Evolutionary conservation across 2,329 filamentous ascomycete species (phyloP).

Genomic region (Plenodomus tracheiphilus): DNA sequence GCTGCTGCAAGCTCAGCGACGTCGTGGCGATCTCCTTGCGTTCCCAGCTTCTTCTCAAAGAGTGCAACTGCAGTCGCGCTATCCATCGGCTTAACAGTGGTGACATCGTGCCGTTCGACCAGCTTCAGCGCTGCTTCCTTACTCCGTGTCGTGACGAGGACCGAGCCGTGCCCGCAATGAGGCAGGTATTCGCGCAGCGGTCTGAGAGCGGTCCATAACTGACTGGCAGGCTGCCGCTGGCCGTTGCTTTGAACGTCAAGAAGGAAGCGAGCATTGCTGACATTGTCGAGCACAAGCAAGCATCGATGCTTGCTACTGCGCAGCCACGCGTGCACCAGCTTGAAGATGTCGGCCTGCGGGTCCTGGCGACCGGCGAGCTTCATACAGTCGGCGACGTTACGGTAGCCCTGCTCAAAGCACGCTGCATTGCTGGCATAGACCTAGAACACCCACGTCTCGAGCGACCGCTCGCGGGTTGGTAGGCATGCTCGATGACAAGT

Average conservation of each 20-base stretch:
- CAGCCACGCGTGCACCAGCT: conserved; percentile 17
- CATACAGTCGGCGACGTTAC: conserved; percentile 15
- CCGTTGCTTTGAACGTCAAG: background rate
- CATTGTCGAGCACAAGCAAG: conserved; percentile 25
- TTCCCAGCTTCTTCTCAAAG: conserved; percentile 11
- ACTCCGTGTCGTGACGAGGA: conserved; percentile 14
- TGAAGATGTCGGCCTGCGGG: conserved; percentile 12
- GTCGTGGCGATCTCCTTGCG: background rate
- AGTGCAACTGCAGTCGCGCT: conserved; percentile 6
- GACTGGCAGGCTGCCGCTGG: background rate
- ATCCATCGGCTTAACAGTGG: conserved; percentile 15
- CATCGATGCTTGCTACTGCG: conserved; percentile 5
- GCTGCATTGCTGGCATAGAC: conserved; percentile 9
- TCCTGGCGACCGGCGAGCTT: conserved; percentile 12
- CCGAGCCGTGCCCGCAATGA: conserved; percentile 7
- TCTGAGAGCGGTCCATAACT: too few relatives aligned
- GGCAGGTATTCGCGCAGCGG: conserved; percentile 7
- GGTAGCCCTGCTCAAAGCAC: conserved; percentile 16
- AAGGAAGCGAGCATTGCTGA: conserved; percentile 4
- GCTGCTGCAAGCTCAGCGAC: conserved; percentile 12
- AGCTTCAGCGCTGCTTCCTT: conserved; percentile 8
- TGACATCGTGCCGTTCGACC: conserved; percentile 11
- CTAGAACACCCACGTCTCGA: conserved; percentile 21
- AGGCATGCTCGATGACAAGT: conserved; percentile 11
- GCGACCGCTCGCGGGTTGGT: conserved; percentile 9